Base-by-base conservation (phyloP, 495 filamentous ascomycete genomes). In the Pyrenopolyporus hunteri region DNA sequence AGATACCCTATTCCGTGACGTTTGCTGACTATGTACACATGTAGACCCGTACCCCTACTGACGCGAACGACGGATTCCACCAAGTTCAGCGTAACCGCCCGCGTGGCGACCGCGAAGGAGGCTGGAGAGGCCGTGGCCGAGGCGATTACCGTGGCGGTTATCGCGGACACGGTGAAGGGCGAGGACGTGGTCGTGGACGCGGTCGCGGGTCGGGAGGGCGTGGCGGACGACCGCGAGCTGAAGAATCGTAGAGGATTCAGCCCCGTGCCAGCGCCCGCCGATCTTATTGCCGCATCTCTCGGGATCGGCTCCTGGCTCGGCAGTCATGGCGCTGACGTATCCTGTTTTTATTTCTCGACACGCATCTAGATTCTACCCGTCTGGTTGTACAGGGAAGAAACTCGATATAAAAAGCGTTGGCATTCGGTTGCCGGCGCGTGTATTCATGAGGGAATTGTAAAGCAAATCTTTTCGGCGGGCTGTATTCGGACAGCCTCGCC, bases 61-160 rank as follows among this genome's bases (percentile, higher is more conserved):
- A 70, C 29, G 46, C 67, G 22, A 73, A 81, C 51, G 89, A 92
- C 57, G 89, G 86, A 36, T 92, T 93, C 74, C 86, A 87, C 48
- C 81, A 84, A 59, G 87, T 92, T 7, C 82, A 84, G 46, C 86
- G 79, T 54, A 84, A 83, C 65, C 78, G 81, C 17, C 62, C 54
- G 1, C 80, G 80, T 52, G 74, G 78, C 10, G 76, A 81, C 57
- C 80, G 82, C 28, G 80, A 85, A 57, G 76, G 77, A 31, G 70
- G 76, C 25, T 73, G 74, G 35, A 73, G 76, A 48, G 78, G 83
- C 51, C 79, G 82, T 33, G 79, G 79, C 45, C 74, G 84, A 63
- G 82, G 85, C 43, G 80, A 81, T 42, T 76, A 79, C 64, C 83
- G 85, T 37, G 84, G 84, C 16, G 76, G 83, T 26, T 79, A 81